Base-by-base conservation (phyloP, 192 early-diverging fungal species). In the Oehlia diaphana region DNA sequence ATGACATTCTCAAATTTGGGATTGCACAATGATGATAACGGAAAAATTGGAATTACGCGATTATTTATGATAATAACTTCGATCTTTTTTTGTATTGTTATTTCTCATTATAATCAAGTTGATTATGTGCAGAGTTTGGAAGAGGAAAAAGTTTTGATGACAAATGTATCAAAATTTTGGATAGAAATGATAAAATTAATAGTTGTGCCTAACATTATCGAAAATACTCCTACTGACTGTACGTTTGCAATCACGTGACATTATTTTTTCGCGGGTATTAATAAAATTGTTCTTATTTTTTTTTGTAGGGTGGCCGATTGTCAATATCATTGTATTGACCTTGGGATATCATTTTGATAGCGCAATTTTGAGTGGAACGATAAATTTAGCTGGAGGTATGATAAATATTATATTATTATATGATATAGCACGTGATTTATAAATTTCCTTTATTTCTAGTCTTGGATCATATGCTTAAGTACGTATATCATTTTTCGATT, bases 291-390 rank as follows among this genome's bases (percentile, higher is more conserved):
- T 31, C 31, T n/a, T 26, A n/a, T 26, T 26, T 9, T 26, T 12
- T 26, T 26, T 63, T 23, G 9, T 26, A 64, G 63, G 63, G 63
- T 64, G 63, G 63, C 9, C 63, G n/a, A 64, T 28, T 64, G 9
- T 66, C 31, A 66, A 66, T 66, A 66, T 64, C n/a, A 66, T 66
- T 33, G 64, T 33, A 33, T 35, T 66, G n/a, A 31, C 31, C 14
- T 66, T 66, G 12, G 64, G 64, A n/a, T 64, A 64, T 64, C 63
- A 64, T 64, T 64, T 64, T 28, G 64, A 33, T 66, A 10, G 12
- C 12, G 31, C 31, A 66, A 66, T 21, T 66, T 16, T 66, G 9
- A 66, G 9, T 13, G 26, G 31, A 6, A 14, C n/a, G 64, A 66
- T 28, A 66, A 66, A 66, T 66, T 66, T 33, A 12, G 35, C 64